Conservation (phyloP, 2,329 filamentous ascomycete species). For the Furcasterigmium sp. region DNA sequence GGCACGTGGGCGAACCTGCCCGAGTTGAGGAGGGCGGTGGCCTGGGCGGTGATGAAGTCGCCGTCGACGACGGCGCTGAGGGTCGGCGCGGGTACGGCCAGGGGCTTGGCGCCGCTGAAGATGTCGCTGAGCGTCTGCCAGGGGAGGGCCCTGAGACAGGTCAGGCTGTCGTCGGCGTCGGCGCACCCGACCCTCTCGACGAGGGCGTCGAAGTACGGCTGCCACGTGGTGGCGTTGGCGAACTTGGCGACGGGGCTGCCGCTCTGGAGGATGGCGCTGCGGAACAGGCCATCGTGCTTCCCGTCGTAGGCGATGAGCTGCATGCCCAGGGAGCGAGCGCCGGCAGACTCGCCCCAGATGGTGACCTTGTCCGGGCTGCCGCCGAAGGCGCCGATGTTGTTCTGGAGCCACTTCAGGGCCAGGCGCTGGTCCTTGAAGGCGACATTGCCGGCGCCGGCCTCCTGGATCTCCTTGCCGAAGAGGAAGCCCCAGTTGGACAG, state of each 20-base stretch:
- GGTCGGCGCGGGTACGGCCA: conserved; percentile 15
- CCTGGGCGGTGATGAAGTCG: conserved; percentile 33
- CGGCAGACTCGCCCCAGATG: conserved; percentile 50
- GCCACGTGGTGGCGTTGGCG: conserved; percentile 12
- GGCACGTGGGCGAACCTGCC: conserved; percentile 61
- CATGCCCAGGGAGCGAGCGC: conserved; percentile 41
- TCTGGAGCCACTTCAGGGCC: conserved; percentile 43
- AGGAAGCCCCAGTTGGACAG: conserved; percentile 48
- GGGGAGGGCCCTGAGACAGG: conserved; percentile 24
- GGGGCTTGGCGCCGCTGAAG: conserved; percentile 16
- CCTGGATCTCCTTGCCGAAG: conserved; percentile 33
- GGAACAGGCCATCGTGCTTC: conserved; percentile 47
- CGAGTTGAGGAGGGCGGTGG: conserved; percentile 45
- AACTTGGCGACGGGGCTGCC: conserved; percentile 28
- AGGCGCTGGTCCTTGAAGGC: conserved; percentile 45
- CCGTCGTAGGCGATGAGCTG: conserved; percentile 49
- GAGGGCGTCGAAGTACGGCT: conserved; percentile 12
- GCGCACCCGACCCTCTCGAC: conserved; percentile 9
- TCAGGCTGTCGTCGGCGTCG: conserved; percentile 15
- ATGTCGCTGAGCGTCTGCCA: conserved; percentile 22
- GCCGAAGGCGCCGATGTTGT: conserved; percentile 44
- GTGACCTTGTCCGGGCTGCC: conserved; percentile 41
- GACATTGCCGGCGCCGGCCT: conserved; percentile 40
- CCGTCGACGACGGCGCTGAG: conserved; percentile 24
- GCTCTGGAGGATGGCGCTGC: conserved; percentile 44